Evolutionary conservation across 768 basidiomycete genomes (phyloP).

Genomic region (Suillus plorans): DNA sequence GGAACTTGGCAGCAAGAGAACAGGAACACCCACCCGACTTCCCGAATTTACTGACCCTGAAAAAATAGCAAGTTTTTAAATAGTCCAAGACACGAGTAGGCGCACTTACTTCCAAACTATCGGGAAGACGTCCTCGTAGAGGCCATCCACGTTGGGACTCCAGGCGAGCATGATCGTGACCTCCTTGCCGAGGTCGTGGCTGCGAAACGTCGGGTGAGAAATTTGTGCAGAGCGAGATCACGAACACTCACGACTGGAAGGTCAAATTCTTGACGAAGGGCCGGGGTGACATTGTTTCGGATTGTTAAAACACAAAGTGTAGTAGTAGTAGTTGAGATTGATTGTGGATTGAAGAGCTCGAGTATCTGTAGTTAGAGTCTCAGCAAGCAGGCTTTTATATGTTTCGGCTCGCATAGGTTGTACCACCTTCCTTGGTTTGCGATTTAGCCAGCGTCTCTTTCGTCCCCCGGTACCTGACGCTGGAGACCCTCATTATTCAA

Average conservation of each 20-base stretch:
- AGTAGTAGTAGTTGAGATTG: no score
- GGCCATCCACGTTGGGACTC: not conserved
- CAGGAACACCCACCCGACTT: not conserved
- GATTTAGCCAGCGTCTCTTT: not conserved
- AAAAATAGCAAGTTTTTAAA: not conserved
- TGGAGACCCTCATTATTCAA: not conserved
- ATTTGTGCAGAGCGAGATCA: no score
- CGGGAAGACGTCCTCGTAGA: not conserved
- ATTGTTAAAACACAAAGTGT: not conserved
- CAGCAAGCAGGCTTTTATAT: no score
- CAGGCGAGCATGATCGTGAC: not conserved
- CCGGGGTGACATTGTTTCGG: not conserved
- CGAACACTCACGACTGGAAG: not conserved
- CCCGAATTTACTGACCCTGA: not conserved
- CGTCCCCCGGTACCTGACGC: not conserved
- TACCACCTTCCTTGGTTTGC: no score
- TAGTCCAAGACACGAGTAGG: no score
- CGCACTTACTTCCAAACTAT: not conserved
- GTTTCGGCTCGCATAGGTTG: no score
- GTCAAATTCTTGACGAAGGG: not conserved
- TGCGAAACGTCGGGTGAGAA: not conserved
- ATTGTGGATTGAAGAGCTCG: no score
- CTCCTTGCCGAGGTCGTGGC: not conserved
- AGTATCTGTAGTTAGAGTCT: no score
- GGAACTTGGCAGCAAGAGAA: not conserved